These are phyloP conservation scores for Globisporangium irregulare DNA, from an alignment of 352 stramenopile genomes.

Conservation along the genomic window DNA sequence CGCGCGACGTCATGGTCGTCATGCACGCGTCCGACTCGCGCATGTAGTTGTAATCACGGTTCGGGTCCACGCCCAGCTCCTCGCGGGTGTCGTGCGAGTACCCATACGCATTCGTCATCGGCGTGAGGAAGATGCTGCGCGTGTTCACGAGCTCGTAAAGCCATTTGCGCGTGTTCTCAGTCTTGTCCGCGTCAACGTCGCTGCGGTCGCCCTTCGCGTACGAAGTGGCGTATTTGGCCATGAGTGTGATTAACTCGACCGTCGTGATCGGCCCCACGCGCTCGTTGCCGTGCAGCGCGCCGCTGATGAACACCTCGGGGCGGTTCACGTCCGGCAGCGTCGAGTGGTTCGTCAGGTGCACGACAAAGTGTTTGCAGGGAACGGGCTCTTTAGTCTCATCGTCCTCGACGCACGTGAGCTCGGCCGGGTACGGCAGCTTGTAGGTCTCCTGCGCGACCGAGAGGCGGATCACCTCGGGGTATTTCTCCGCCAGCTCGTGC, in stretches of 20 bases:
- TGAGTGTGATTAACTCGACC: conserved; percentile 88
- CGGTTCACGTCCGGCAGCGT: conserved; percentile 68
- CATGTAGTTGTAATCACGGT: conserved; percentile 98
- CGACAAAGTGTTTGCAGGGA: conserved; percentile 80
- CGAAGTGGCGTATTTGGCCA: conserved; percentile 58
- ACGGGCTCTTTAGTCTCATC: conserved; percentile 29
- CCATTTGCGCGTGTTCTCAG: conserved; percentile 59
- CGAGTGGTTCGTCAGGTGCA: conserved; percentile 89
- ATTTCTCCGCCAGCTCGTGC: conserved; percentile 65
- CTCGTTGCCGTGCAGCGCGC: conserved; percentile 96
- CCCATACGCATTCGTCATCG: conserved; percentile 94
- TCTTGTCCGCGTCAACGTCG: conserved; percentile 17
- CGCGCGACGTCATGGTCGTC: conserved; percentile 93
- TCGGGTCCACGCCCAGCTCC: conserved; percentile 93
- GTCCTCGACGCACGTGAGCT: conserved; percentile 60
- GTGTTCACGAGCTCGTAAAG: conserved; percentile 85
- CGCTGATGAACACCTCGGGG: conserved; percentile 96
- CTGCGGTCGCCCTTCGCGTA: conserved; percentile 24
- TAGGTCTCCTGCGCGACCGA: conserved; percentile 85
- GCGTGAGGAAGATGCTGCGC: conserved; percentile 76
- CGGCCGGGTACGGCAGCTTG: conserved; percentile 59
- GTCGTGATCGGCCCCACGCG: conserved; percentile 89
- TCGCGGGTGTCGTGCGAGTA: conserved; percentile 82
- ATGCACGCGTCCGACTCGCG: conserved; percentile 86
- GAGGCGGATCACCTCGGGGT: conserved; percentile 75